phyloP scores from a whole-genome alignment of 164 flowering plant species.

The Piper betle region DNA sequence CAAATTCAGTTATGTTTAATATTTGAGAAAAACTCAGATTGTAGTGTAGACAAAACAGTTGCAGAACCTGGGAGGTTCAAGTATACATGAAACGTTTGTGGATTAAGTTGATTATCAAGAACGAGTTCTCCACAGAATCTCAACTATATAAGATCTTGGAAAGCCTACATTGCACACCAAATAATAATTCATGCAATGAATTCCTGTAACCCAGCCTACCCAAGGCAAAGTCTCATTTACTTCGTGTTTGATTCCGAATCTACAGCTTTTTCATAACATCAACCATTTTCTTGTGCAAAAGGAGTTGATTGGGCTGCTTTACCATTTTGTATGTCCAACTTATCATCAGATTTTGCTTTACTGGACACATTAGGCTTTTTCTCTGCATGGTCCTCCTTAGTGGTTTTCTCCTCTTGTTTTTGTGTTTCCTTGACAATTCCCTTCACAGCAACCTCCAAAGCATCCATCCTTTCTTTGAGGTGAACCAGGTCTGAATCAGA shows the following conservation, averaged over 20 bases:
- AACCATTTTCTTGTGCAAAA: background rate
- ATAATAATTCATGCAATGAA: too few relatives aligned
- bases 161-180: too few relatives aligned
- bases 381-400: background rate
- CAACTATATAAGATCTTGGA: too few relatives aligned
- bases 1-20: too few relatives aligned
- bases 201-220: too few relatives aligned
- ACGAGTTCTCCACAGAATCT: too few relatives aligned
- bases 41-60: too few relatives aligned
- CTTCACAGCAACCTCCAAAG: background rate
- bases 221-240: background rate
- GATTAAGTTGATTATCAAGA: too few relatives aligned
- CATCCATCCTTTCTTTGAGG: background rate
- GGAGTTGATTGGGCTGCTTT: background rate
- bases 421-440: background rate
- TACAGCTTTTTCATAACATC: background rate
- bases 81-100: too few relatives aligned
- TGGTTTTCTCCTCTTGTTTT: background rate
- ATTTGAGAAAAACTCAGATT: too few relatives aligned
- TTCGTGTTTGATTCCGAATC: background rate
- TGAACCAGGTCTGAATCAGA: background rate
- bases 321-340: background rate
- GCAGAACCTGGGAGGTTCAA: too few relatives aligned
- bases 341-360: background rate
- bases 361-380: background rate